A percentile compares a stretch with the other conserved stretches of the same genome.
These are phyloP conservation scores for Kazachstania sp. DNA, from an alignment of 1,139 yeast genomes.

Conservation along the genomic window DNA sequence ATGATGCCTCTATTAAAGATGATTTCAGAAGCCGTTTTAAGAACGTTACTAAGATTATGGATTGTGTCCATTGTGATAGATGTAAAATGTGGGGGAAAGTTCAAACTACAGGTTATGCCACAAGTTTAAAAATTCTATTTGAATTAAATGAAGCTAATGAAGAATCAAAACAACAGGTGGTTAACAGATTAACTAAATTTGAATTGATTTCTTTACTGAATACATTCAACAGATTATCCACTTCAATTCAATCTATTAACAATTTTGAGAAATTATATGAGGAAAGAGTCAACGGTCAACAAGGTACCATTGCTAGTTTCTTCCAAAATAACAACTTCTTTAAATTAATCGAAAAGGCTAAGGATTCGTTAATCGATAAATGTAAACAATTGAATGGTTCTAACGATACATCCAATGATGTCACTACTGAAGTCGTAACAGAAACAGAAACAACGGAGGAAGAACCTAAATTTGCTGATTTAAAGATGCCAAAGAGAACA, in stretches of 20 bases:
- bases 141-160: conserved; percentile 47
- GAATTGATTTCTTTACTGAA: conserved; percentile 86
- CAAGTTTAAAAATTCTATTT: conserved; percentile 82
- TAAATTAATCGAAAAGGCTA: conserved; percentile 23
- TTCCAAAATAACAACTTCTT: conserved; percentile 29
- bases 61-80: conserved; percentile 96
- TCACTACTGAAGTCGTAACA: conserved; percentile 7
- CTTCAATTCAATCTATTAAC: conserved; percentile 66
- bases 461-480: not conserved
- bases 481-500: conserved; percentile 12
- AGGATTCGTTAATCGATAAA: conserved; percentile 13
- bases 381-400: conserved; percentile 8
- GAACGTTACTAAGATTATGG: conserved; percentile 90
- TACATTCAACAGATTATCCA: conserved; percentile 85
- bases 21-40: conserved; percentile 81
- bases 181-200: conserved; percentile 56
- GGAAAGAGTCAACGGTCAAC: conserved; percentile 17
- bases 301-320: conserved; percentile 16
- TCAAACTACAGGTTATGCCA: conserved; percentile 95
- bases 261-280: conserved; percentile 56
- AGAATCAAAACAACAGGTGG: conserved; percentile 36
- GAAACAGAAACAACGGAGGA: conserved; percentile 7
- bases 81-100: conserved; percentile 97
- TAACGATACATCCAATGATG: conserved; percentile 4
- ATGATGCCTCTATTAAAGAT: conserved; percentile 41